Percentiles rank a stretch among this genome's conserved stretches.
These are phyloP conservation scores for Dioscorea cayenensis DNA, from an alignment of 116 monocot genomes.

Conservation along the genomic window DNA sequence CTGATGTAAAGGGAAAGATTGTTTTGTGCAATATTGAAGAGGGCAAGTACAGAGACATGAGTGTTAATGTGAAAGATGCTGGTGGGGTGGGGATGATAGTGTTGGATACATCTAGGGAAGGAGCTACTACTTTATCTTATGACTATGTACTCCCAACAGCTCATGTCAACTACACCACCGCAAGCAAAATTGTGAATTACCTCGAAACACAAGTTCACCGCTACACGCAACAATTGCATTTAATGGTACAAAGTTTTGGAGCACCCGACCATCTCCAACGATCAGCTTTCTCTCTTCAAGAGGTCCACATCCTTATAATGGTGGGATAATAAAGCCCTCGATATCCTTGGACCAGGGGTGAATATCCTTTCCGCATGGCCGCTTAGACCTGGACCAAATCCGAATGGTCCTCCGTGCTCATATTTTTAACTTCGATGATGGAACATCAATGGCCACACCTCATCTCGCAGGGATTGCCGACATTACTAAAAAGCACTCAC, in stretches of 20 bases:
- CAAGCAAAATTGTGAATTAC: not conserved
- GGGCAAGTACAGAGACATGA: no score
- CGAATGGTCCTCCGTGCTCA: not conserved
- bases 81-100: no score
- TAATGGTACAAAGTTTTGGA: not conserved
- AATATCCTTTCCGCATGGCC: conserved; percentile 11
- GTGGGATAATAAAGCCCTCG: conserved; percentile 13
- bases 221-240: not conserved
- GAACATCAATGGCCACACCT: conserved; percentile 24
- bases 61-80: no score
- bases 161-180: not conserved
- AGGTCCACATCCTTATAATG: not conserved
- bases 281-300: conserved; percentile 2
- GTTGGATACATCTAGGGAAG: no score
- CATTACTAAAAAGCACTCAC: conserved; percentile 14
- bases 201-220: not conserved
- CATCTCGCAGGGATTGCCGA: conserved; percentile 17
- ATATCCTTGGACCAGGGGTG: conserved; percentile 7
- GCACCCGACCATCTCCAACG: not conserved
- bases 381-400: not conserved
- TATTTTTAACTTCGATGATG: conserved; percentile 9
- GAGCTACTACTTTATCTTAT: no score
- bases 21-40: no score
- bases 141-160: no score
- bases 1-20: no score